These are phyloP conservation scores for Orbilia javanica DNA, from an alignment of 2,329 filamentous ascomycete genomes.

Conservation along the genomic window DNA sequence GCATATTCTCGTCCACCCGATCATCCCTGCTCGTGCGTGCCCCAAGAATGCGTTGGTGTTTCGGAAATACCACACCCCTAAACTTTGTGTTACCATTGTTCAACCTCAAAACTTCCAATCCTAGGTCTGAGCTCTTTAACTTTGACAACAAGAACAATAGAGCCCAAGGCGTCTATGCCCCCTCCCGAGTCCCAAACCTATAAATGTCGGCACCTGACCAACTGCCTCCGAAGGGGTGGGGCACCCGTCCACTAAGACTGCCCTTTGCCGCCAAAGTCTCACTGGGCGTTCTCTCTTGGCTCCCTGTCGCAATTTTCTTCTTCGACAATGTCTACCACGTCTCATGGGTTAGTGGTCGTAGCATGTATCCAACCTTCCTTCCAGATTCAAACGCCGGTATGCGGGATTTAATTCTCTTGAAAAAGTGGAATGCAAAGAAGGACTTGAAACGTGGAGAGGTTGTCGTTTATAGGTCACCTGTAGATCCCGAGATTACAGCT, in stretches of 20 bases:
- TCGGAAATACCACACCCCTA: slow-evolving; percentile 4
- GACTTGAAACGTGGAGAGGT: slow-evolving; percentile 78
- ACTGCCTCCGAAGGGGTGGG: not conserved
- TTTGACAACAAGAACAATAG: too few relatives aligned
- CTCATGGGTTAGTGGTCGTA: slow-evolving; percentile 72
- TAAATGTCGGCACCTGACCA: slow-evolving; percentile 18
- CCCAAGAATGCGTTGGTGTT: slow-evolving; percentile 33
- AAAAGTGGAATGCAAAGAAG: slow-evolving; percentile 72
- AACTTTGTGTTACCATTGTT: slow-evolving; percentile 53
- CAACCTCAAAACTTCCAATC: slow-evolving; percentile 20
- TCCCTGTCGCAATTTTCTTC: slow-evolving; percentile 74
- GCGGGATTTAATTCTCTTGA: slow-evolving; percentile 72
- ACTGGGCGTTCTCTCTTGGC: slow-evolving; percentile 72
- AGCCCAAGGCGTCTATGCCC: too few relatives aligned
- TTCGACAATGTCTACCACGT: slow-evolving; percentile 73
- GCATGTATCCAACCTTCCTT: slow-evolving; percentile 81
- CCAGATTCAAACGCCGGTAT: slow-evolving; percentile 64
- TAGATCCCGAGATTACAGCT: slow-evolving; percentile 75
- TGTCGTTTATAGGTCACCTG: slow-evolving; percentile 76
- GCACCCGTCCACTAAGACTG: not conserved
- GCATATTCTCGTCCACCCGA: too few relatives aligned
- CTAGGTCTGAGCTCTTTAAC: too few relatives aligned
- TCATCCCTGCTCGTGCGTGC: not conserved
- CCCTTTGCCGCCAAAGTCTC: slow-evolving; percentile 62
- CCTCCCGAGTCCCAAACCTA: slow-evolving; percentile 27